Evolutionary conservation across 495 filamentous ascomycete genomes (phyloP), one percentile per base, ranked within the genome.

Genomic region (Niebla homalea): DNA sequence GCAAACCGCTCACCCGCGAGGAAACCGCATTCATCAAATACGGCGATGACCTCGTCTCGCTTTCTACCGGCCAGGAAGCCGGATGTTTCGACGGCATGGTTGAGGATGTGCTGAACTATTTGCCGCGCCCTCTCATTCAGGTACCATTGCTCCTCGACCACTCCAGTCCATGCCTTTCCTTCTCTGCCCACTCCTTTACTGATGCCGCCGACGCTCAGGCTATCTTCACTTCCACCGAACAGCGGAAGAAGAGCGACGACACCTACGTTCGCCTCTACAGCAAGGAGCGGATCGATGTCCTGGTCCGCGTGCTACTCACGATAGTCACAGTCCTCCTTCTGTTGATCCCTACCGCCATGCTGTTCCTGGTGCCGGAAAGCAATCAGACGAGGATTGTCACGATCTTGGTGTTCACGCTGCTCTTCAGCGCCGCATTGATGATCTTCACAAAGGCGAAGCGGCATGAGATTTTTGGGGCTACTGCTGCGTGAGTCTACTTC

Each of bases 391-490:
- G 59, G 47, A 60, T 67, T 12, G 38, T 52, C 15, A 47, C 65
- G 5, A 58, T 67, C 18, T 23, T 66, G 35, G 8, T 66, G 2
- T 67, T 67, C 43, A 66, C 61, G 12, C 48, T 62, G 26, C 41
- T 60, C 8, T 68, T 67, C 43, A 60, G 53, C 12, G 56, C 54
- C 37, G 65, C 65, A 16, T 39, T 68, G 44, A 49, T 52, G 22
- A 35, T 63, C 12, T 64, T 59, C 48, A 66, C 65, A 1, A 63
- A 63, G 46, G 63, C 65, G 19, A 67, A 60, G 57, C 56, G 62
- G 49, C 65, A 67, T 37, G 64, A 67, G 44, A 60, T 67, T 44
- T 62, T 67, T 29, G 65, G 62, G 18, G 65, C 64, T 15, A 65
- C 64, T 49, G 29, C 29, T 12, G 29, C 29, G 29, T 32, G 29